Evolutionary conservation across 2,329 filamentous ascomycete species (phyloP), one percentile per base, ranked within the genome.

Genomic region (Grosmannia clavigera): DNA sequence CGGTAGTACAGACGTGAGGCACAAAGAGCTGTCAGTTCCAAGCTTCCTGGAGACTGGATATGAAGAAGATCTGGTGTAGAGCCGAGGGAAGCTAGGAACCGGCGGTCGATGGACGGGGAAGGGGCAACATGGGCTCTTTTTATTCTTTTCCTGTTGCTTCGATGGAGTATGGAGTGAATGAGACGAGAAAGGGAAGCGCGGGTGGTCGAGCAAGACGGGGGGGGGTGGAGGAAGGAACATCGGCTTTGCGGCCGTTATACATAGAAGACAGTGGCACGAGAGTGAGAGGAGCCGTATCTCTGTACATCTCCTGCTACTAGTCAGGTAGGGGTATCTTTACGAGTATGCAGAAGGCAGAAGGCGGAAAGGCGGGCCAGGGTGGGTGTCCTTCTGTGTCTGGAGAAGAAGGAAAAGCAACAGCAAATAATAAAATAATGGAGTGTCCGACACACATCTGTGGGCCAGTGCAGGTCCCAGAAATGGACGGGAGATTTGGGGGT

Each of bases 81-180:
- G 56, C 56, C 51, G 46, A 58, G 46, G 35, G 40, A 43, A 31
- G 40, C 43, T 38, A 51, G n/a, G 46, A 38, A 25, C 12, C 25
- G n/a, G 19, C 55, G 38, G 38, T 48, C 25, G 56, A n/a, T 51
- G 27, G 46, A 51, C 27, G 12, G 19, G 56, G 56, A 38, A 58
- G 29, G 56, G 56, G 56, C 52, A 55, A 58, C 43, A 12, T 31
- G 43, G 56, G 56, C 56, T 58, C 56, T 58, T 58, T 57, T 58
- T 58, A 57, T 51, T 58, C 29, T 51, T 51, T 58, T 50, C 40
- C 46, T 51, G 29, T 43, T 43, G 14, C 25, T 48, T 31, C 25
- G 27, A 52, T 52, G 50, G 50, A 29, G 54, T 25, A 35, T 55
- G 33, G 35, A 29, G 14, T 46, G 55, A 48, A 29, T 56, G 50